Evolutionary conservation across 1,284 basidiomycete genomes (phyloP).

Genomic region (Puccinia coronata): DNA sequence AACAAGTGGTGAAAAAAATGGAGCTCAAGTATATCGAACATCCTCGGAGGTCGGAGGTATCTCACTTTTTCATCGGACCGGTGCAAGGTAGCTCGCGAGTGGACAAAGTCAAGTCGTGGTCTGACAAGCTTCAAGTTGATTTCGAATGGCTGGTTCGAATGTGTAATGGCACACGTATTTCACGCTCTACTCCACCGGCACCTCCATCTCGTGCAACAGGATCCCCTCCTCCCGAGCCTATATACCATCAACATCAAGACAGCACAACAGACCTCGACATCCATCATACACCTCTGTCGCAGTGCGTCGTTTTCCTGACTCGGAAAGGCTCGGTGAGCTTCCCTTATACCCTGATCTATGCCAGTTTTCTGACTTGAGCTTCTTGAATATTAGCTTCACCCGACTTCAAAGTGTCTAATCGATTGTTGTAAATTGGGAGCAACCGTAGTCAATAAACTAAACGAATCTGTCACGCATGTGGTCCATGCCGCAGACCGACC

Average conservation of each 20-base stretch:
- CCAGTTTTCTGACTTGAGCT: neutral
- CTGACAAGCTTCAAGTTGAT: slow-evolving; percentile 42
- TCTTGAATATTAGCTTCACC: slow-evolving; percentile 25
- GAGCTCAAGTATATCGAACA: slow-evolving; percentile 41
- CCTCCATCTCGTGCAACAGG: neutral
- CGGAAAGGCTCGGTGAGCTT: slow-evolving; percentile 35
- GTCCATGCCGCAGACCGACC: slow-evolving; percentile 21
- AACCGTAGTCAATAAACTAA: slow-evolving; percentile 33
- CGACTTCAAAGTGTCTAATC: slow-evolving; percentile 14
- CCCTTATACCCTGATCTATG: neutral
- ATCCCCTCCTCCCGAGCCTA: neutral
- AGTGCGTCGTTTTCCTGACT: slow-evolving; percentile 36
- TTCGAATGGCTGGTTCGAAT: slow-evolving; percentile 37
- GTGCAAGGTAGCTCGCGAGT: slow-evolving; percentile 34
- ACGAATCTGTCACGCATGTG: slow-evolving; percentile 41
- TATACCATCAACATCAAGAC: neutral
- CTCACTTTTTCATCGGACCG: slow-evolving; percentile 46
- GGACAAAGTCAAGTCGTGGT: slow-evolving; percentile 35
- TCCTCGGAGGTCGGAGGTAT: slow-evolving; percentile 38
- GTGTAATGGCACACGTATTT: slow-evolving; percentile 28
- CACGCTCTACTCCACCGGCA: neutral
- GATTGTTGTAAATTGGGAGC: slow-evolving; percentile 45
- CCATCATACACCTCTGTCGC: slow-evolving; percentile 5
- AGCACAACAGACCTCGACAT: neutral
- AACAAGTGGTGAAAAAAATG: slow-evolving; percentile 26